These are phyloP conservation scores for Chrysochromulina parva DNA, from an alignment of 78 protist species.

Conservation along the genomic window DNA sequence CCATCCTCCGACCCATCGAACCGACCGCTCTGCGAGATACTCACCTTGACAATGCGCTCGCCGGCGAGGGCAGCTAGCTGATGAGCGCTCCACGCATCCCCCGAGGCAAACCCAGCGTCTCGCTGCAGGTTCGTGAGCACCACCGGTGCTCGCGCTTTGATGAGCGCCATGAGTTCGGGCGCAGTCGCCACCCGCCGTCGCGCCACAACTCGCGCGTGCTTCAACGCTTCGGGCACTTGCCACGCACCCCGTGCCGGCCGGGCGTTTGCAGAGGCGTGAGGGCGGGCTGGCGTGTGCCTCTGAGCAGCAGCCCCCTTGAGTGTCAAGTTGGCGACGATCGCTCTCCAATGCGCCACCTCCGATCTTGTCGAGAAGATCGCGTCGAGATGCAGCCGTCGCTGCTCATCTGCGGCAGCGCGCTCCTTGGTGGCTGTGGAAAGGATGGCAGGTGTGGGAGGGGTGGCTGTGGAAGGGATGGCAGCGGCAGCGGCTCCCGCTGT, in stretches of 20 bases:
- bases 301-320: too few relatives aligned
- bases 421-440: neutral
- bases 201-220: too few relatives aligned
- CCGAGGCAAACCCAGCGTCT: neutral
- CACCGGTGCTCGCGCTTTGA: too few relatives aligned
- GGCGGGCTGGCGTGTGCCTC: too few relatives aligned
- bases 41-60: neutral
- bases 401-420: neutral
- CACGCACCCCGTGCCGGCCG: neutral
- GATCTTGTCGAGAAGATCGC: neutral
- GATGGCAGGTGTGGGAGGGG: too few relatives aligned
- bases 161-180: too few relatives aligned
- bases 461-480: too few relatives aligned
- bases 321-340: neutral
- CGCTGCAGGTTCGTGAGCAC: neutral
- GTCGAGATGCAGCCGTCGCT: neutral
- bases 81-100: neutral
- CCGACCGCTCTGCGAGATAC: neutral
- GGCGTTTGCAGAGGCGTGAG: neutral
- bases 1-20: neutral
- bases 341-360: neutral
- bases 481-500: too few relatives aligned
- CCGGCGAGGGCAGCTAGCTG: neutral
- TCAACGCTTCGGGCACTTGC: neutral
- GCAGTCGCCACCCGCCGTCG: too few relatives aligned